Conservation (phyloP, 306 rosid genomes). For the Hippophae rhamnoides region DNA sequence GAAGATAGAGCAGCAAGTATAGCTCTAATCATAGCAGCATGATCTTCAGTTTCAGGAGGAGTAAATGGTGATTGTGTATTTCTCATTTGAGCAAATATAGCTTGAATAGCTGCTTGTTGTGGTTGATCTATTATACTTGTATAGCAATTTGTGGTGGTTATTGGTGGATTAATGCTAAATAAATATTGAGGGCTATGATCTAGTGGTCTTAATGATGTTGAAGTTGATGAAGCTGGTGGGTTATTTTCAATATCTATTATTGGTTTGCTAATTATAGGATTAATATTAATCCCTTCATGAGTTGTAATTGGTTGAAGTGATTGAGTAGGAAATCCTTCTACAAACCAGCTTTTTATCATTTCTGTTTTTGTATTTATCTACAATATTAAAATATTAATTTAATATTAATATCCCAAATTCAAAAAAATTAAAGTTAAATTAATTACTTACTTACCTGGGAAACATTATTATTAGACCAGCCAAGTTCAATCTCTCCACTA, state of each 20-base stretch:
- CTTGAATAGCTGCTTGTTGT: constrained; percentile 39
- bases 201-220: constrained; percentile 71
- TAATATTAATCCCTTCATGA: too few species aligned
- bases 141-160: constrained; percentile 1
- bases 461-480: constrained; percentile 35
- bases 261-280: neutral
- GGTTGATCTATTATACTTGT: constrained; percentile 12
- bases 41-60: constrained; percentile 35
- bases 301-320: neutral
- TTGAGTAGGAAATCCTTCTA: constrained; percentile 37
- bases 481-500: constrained; percentile 84
- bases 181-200: constrained; percentile 56
- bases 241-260: constrained; percentile 18
- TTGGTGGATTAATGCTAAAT: constrained; percentile 31
- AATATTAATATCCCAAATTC: neutral
- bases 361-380: constrained; percentile 47
- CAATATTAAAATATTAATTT: neutral
- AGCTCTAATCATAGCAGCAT: constrained; percentile 48
- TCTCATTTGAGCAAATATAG: constrained; percentile 28
- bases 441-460: constrained; percentile 46
- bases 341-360: constrained; percentile 40
- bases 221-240: constrained; percentile 53
- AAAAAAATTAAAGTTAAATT: too few species aligned
- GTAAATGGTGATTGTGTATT: constrained; percentile 31
- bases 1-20: constrained; percentile 42